These are phyloP conservation scores for Tripterygium wilfordii DNA, from an alignment of 177 flowering plant genomes.

Conservation along the genomic window DNA sequence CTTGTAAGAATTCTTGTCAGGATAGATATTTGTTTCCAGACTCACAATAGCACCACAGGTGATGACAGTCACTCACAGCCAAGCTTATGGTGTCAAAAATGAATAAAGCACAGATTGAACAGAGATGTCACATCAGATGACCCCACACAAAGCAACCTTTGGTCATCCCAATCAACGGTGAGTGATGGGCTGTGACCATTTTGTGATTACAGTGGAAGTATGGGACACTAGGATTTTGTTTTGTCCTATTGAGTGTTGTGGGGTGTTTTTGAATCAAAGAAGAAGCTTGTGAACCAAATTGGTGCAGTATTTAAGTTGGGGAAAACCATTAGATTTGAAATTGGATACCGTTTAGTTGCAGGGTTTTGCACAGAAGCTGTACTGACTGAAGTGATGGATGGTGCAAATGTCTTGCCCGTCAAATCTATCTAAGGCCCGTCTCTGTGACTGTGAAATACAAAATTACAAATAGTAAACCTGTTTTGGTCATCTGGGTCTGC, in stretches of 20 bases:
- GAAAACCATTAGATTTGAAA: constrained; percentile 9
- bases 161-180: constrained; percentile 6
- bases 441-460: constrained; percentile 13
- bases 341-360: constrained; percentile 18
- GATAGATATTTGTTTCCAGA: too few species aligned
- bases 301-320: constrained; percentile 4
- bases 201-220: constrained; percentile 2
- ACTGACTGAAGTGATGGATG: constrained; percentile 51
- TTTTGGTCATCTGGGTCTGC: constrained; percentile 17
- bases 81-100: constrained; percentile 9
- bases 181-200: constrained; percentile 12
- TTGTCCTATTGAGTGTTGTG: too few species aligned
- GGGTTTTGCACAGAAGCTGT: constrained; percentile 26
- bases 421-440: constrained; percentile 30
- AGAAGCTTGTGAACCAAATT: constrained; percentile 10
- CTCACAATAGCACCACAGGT: too few species aligned
- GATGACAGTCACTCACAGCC: constrained; percentile 8
- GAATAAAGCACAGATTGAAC: constrained; percentile 1
- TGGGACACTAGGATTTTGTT: background rate
- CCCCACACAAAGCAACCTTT: constrained; percentile 1
- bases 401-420: constrained; percentile 35
- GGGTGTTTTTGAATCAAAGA: constrained; percentile 1
- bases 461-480: constrained; percentile 6
- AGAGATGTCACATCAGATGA: constrained; percentile 9
- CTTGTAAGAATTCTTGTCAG: too few species aligned